A percentile compares a stretch with the other conserved stretches of the same genome.
Evolutionary conservation across 2,329 filamentous ascomycete species (phyloP).

Genomic region (Penicillium sp.): DNA sequence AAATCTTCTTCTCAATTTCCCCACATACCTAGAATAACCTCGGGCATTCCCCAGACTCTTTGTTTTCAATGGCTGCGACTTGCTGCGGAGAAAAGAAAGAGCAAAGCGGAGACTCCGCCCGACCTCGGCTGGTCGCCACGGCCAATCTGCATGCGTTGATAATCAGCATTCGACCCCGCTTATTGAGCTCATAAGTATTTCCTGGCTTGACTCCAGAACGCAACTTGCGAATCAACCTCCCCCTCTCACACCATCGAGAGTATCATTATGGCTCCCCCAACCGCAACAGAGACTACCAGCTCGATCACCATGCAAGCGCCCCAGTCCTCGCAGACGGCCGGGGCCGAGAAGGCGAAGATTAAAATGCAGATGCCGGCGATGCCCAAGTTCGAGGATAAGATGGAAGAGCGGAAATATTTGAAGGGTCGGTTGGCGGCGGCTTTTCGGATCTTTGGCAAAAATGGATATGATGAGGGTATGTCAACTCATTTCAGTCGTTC

Average conservation of each 20-base stretch:
- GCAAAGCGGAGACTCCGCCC: background rate
- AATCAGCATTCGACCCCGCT: slow-evolving; percentile 13
- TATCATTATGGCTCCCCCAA: slow-evolving; percentile 34
- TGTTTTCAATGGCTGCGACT: background rate
- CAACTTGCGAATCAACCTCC: background rate
- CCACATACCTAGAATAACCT: too few relatives aligned
- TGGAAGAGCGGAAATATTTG: slow-evolving; percentile 56
- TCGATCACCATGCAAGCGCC: slow-evolving; percentile 22
- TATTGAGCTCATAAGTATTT: background rate
- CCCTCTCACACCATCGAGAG: background rate
- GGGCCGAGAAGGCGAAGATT: slow-evolving; percentile 32
- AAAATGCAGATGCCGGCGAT: slow-evolving; percentile 38
- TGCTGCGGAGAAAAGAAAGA: background rate
- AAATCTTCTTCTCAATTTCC: too few relatives aligned
- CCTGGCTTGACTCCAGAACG: too few relatives aligned
- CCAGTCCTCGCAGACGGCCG: slow-evolving; percentile 28
- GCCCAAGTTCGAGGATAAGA: slow-evolving; percentile 47
- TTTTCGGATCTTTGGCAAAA: slow-evolving; percentile 63
- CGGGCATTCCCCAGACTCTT: background rate
- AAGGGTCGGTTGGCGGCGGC: slow-evolving; percentile 60
- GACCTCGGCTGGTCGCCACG: slow-evolving; percentile 6
- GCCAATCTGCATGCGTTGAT: slow-evolving; percentile 6
- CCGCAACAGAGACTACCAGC: slow-evolving; percentile 29
- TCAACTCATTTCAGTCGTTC: background rate
- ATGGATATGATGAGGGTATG: slow-evolving; percentile 57